Evolutionary conservation across 768 basidiomycete species (phyloP).

Genomic region (Cytidiella melzeri): DNA sequence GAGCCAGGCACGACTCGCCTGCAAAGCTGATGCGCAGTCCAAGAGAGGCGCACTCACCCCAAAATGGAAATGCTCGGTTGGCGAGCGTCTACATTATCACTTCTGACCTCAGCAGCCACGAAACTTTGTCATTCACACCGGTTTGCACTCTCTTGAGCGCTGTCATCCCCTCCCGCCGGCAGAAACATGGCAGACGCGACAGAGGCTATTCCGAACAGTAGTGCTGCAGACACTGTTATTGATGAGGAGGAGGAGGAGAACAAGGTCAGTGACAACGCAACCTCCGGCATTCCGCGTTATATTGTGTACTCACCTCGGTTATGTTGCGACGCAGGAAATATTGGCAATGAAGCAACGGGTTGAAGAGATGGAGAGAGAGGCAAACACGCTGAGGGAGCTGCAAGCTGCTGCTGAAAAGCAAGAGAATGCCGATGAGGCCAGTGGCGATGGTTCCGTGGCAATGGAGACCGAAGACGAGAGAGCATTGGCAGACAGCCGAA

Average conservation of each 20-base stretch:
- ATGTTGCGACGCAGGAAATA: conserved; percentile 61
- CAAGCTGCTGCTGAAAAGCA: conserved; percentile 72
- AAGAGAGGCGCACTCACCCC: too few species aligned
- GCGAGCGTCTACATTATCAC: background rate
- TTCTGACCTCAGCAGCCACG: conserved; percentile 5
- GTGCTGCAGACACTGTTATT: conserved; percentile 18
- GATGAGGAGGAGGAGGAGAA: conserved; percentile 31
- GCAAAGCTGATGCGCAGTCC: conserved; percentile 5
- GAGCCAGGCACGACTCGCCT: conserved; percentile 6
- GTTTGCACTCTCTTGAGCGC: background rate
- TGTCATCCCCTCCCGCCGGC: too few species aligned
- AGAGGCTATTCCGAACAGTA: conserved; percentile 18
- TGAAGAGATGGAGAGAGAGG: conserved; percentile 90
- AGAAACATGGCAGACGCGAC: conserved; percentile 25
- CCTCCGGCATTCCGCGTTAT: background rate
- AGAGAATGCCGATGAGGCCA: conserved; percentile 37
- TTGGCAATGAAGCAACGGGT: conserved; percentile 88
- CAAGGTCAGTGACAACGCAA: conserved; percentile 22
- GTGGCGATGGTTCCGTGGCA: conserved; percentile 40
- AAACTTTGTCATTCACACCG: conserved; percentile 5
- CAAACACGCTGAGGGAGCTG: conserved; percentile 79
- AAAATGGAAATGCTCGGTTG: background rate
- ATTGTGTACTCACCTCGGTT: too few species aligned
- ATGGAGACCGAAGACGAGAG: conserved; percentile 86
- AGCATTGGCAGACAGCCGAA: conserved; percentile 72